A percentile compares a stretch with the other conserved stretches of the same genome.
Evolutionary conservation across 495 filamentous ascomycete species (phyloP).

Genomic region (Polyplosphaeria fusca): DNA sequence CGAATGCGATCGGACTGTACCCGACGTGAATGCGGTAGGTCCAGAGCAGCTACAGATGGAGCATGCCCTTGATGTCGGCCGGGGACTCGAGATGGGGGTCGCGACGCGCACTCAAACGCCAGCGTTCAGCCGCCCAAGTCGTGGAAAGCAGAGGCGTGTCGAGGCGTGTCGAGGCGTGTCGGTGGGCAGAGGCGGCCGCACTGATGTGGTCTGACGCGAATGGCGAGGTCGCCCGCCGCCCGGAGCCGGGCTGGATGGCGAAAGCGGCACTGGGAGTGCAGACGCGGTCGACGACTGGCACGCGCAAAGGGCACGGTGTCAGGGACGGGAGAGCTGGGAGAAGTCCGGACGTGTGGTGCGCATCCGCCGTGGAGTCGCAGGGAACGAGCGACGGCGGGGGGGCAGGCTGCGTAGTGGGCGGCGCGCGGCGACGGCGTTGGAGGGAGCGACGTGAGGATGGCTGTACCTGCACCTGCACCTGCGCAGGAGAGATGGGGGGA

Average conservation of each 20-base stretch:
- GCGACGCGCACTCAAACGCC: neutral
- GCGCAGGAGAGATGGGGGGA: too few species aligned
- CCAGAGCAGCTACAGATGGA: too few species aligned
- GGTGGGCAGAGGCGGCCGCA: too few species aligned
- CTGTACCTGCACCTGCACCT: too few species aligned
- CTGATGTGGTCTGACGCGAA: too few species aligned
- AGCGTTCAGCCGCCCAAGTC: neutral
- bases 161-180: neutral
- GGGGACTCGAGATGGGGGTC: neutral
- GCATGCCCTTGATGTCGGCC: conserved; percentile 13
- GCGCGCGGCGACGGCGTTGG: too few species aligned
- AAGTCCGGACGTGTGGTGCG: conserved; percentile 12
- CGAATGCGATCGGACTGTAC: too few species aligned
- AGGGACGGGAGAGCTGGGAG: neutral
- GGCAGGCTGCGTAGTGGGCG: conserved; percentile 6
- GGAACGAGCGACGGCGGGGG: conserved; percentile 16
- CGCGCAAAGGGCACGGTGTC: conserved; percentile 8
- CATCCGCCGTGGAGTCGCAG: conserved; percentile 27
- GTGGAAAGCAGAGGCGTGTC: neutral
- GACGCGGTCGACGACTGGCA: neutral
- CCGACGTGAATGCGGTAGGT: too few species aligned
- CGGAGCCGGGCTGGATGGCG: conserved; percentile 32
- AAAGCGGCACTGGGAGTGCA: conserved; percentile 1
- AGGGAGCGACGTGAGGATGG: too few species aligned
- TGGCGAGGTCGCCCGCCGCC: conserved; percentile 19